These are phyloP conservation scores for Spiraea crenata DNA, from an alignment of 331 rosid species.

Conservation along the genomic window DNA sequence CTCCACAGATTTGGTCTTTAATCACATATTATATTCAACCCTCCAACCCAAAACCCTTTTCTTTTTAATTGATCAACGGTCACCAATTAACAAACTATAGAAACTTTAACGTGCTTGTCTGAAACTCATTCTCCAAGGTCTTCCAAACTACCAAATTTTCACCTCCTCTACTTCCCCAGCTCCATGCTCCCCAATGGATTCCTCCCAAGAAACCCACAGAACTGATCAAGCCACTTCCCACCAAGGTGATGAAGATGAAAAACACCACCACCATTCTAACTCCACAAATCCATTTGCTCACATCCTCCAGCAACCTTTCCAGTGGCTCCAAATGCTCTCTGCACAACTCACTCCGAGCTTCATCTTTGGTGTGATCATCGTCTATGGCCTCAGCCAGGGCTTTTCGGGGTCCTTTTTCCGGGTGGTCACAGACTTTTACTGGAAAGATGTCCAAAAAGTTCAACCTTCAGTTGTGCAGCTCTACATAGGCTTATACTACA, in stretches of 20 bases:
- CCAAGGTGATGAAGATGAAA: neutral
- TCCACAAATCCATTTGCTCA: neutral
- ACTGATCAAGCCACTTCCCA: neutral
- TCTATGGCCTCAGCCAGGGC: conserved; percentile 69
- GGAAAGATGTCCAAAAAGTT: conserved; percentile 71
- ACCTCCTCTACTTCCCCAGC: neutral
- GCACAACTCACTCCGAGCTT: conserved; percentile 40
- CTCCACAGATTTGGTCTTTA: neutral
- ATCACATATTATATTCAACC: neutral
- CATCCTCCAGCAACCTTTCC: conserved; percentile 34
- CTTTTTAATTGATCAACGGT: neutral
- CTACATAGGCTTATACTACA: conserved; percentile 49
- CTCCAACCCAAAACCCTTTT: neutral
- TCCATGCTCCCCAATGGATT: conserved; percentile 2
- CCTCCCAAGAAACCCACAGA: neutral
- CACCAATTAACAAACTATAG: neutral
- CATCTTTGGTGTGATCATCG: conserved; percentile 45
- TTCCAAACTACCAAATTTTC: neutral
- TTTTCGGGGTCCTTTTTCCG: conserved; percentile 57
- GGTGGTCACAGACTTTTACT: conserved; percentile 61
- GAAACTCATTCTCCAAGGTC: neutral
- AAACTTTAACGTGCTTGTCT: too few relatives aligned
- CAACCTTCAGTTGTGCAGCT: conserved; percentile 64
- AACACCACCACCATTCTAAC: neutral
- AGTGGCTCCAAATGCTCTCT: conserved; percentile 52